Evolutionary conservation across 164 flowering plant genomes (phyloP), one percentile per base, ranked within the genome.

Genomic region (Platanus orientalis): DNA sequence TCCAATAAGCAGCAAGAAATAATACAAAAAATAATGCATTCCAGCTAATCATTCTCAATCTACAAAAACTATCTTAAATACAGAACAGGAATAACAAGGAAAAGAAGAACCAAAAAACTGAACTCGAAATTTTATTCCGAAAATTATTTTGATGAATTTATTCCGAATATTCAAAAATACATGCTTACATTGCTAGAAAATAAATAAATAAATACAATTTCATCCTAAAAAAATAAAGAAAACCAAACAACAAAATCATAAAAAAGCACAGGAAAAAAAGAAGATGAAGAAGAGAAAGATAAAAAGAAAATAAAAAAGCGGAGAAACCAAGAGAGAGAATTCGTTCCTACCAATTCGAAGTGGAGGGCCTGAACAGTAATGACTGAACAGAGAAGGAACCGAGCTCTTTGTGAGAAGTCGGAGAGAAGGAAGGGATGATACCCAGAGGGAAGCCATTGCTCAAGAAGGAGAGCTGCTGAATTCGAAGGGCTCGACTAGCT

Each of bases 381-480:
- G 92, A 80, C 75, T 93, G 92, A 36, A 90, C 72, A 54, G 92
- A 69, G 65, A 88, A 80, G 34, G 89, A 76, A 29, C 92, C 94
- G 55, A 82, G 66, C 27, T 85, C 88, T 68, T 82, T 81, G 4
- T 61, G 70, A 25, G 74, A 28, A 32, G 89, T 44, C 1, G 93
- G 86, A n/a, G 80, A 72, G 62, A 56, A 76, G 20, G 86, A 78
- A 36, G 97, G 97, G n/a, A 90, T 73, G 54, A 93, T 54, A 2
- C 92, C 92, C 24, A 90, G 74, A 27, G 98, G 98, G 54, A 90
- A 90, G 4, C 94, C 92, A 54, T 64, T 69, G 25, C 81, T 36
- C 26, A 90, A 56, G 16, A 87, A 28, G 0, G 86, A 71, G 45
- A 93, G 75, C 62, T 93, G 98, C 71, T 87, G 89, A 21, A 76